phyloP scores from a whole-genome alignment of 257 asterid genomes.

The Solanum piurae region DNA sequence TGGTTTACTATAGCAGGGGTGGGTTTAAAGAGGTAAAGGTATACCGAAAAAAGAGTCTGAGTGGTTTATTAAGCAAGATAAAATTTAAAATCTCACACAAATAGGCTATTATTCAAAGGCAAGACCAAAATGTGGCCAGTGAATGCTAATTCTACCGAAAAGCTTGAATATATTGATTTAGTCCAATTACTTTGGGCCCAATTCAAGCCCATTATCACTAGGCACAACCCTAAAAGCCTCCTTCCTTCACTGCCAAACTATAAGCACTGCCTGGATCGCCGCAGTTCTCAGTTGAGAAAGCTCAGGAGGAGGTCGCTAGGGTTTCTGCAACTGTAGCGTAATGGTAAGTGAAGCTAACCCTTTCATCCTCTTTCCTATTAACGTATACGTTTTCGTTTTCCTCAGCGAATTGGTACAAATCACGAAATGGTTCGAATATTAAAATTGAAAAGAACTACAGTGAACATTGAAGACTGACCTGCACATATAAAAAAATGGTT shows the following conservation, averaged over 20 bases:
- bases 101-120: background rate
- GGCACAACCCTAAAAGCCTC: conserved; percentile 28
- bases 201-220: conserved; percentile 1
- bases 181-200: background rate
- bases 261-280: conserved; percentile 11
- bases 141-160: background rate
- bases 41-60: no score
- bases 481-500: background rate
- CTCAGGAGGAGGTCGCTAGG: conserved; percentile 6
- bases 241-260: background rate
- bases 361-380: background rate
- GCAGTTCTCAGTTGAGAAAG: background rate
- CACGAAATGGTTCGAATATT: background rate
- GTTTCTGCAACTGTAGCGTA: conserved; percentile 14
- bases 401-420: background rate
- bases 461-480: background rate
- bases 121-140: background rate
- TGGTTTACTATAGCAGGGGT: background rate
- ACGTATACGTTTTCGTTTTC: background rate
- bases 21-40: background rate
- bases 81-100: background rate
- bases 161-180: background rate
- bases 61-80: no score
- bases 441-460: background rate
- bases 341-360: conserved; percentile 13